Percentiles rank a stretch among this genome's conserved stretches.
Evolutionary conservation across 148 eudicot genomes (phyloP).

Genomic region (Limonium bicolor): DNA sequence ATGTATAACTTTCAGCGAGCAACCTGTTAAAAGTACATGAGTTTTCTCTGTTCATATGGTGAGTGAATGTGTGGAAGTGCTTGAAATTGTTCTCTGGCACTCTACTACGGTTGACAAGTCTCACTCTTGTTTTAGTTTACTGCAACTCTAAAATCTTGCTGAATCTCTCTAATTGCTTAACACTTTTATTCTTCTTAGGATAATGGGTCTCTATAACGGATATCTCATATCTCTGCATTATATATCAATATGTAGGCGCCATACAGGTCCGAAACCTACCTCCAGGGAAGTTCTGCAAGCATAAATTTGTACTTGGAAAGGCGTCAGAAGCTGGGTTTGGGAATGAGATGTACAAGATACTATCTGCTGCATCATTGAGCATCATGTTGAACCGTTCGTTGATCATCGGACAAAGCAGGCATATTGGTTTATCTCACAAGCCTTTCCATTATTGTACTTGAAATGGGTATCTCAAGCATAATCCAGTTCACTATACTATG

Average conservation of each 20-base stretch:
- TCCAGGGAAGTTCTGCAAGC: conserved; percentile 66
- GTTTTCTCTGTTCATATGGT: too few species aligned
- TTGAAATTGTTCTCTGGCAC: too few species aligned
- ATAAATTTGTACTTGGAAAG: conserved; percentile 73
- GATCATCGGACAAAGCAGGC: conserved; percentile 95
- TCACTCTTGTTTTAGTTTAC: too few species aligned
- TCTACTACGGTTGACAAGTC: too few species aligned
- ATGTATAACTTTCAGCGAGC: too few species aligned
- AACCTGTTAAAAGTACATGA: too few species aligned
- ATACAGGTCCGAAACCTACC: conserved; percentile 39
- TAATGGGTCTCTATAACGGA: too few species aligned
- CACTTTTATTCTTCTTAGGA: too few species aligned
- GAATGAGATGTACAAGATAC: conserved; percentile 86
- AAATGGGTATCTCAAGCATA: conserved; percentile 7
- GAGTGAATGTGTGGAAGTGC: too few species aligned
- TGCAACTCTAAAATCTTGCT: too few species aligned
- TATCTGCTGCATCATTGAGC: conserved; percentile 78
- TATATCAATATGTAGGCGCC: conserved; percentile 72
- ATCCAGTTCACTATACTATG: not conserved
- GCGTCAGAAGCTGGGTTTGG: conserved; percentile 95
- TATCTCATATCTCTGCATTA: too few species aligned
- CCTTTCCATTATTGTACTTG: conserved; percentile 30
- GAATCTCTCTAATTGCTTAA: too few species aligned
- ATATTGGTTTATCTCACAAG: conserved; percentile 80
- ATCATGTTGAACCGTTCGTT: conserved; percentile 86